Evolutionary conservation across 2,329 filamentous ascomycete species (phyloP).

Genomic region (Rugonectria rugulosa): DNA sequence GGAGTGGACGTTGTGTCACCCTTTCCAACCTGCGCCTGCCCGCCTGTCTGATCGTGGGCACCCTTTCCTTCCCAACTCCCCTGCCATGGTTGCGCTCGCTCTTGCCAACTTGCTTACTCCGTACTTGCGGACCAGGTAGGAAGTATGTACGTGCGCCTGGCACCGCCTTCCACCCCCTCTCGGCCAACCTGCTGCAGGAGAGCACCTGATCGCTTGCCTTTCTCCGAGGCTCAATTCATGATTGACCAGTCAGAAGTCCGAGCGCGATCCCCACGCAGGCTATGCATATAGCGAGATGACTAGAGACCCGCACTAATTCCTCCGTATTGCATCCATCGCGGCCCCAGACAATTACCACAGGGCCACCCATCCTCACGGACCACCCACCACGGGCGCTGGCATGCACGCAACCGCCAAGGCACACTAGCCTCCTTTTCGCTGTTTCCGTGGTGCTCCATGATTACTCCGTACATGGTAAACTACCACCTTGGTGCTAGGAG

Average conservation of each 20-base stretch:
- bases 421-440: slow-evolving; percentile 22
- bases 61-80: background rate
- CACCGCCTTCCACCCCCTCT: background rate
- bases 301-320: slow-evolving; percentile 6
- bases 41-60: background rate
- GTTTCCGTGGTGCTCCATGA: slow-evolving; percentile 23
- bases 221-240: slow-evolving; percentile 18
- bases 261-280: slow-evolving; percentile 30
- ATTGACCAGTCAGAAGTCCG: slow-evolving; percentile 23
- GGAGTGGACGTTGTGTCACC: slow-evolving; percentile 1
- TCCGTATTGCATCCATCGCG: slow-evolving; percentile 14
- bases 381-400: slow-evolving; percentile 24
- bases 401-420: slow-evolving; percentile 24
- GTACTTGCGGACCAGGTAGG: background rate
- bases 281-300: slow-evolving; percentile 23
- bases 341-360: slow-evolving; percentile 2
- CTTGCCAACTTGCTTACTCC: background rate
- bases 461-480: background rate
- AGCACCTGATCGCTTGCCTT: slow-evolving; percentile 25
- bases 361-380: slow-evolving; percentile 11
- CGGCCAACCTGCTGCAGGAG: slow-evolving; percentile 9
- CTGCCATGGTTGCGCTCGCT: background rate
- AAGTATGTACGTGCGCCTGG: no score
- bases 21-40: background rate
- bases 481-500: background rate